A percentile compares a stretch with the other conserved stretches of the same genome.
These are phyloP conservation scores for Colletotrichum liriopes DNA, from an alignment of 2,329 filamentous ascomycete species.

Conservation along the genomic window DNA sequence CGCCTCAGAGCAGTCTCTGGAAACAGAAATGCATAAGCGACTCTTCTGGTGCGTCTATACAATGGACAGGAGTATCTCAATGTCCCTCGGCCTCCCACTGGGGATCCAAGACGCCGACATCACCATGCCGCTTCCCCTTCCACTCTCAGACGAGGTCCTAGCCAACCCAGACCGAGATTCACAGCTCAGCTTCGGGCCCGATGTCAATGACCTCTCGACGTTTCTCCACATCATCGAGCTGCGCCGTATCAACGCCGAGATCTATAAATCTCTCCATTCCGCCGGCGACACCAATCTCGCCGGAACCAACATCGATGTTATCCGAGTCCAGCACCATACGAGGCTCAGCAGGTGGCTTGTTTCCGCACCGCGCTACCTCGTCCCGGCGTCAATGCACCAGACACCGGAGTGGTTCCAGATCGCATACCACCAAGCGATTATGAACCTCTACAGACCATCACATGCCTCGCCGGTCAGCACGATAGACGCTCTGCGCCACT, in stretches of 20 bases:
- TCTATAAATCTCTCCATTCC: conserved; percentile 46
- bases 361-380: conserved; percentile 46
- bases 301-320: conserved; percentile 6
- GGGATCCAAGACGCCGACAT: conserved; percentile 48
- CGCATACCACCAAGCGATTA: conserved; percentile 47
- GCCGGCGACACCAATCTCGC: background rate
- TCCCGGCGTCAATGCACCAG: conserved; percentile 46
- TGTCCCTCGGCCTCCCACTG: conserved; percentile 47
- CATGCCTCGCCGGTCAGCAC: conserved; percentile 40
- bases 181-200: background rate
- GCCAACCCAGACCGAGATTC: conserved; percentile 7
- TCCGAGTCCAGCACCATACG: conserved; percentile 14
- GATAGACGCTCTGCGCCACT: conserved; percentile 39
- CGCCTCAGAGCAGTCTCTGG: conserved; percentile 27
- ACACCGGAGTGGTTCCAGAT: conserved; percentile 50
- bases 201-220: conserved; percentile 44
- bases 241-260: conserved; percentile 46
- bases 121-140: conserved; percentile 44
- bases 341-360: conserved; percentile 47
- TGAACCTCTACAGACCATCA: conserved; percentile 47
- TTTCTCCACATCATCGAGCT: conserved; percentile 49
- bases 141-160: conserved; percentile 24
- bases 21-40: conserved; percentile 48
- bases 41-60: conserved; percentile 51
- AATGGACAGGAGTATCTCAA: conserved; percentile 48